Percentiles rank a stretch among this genome's conserved stretches.
These are phyloP conservation scores for Bacidia gigantensis DNA, from an alignment of 495 filamentous ascomycete species.

Conservation along the genomic window DNA sequence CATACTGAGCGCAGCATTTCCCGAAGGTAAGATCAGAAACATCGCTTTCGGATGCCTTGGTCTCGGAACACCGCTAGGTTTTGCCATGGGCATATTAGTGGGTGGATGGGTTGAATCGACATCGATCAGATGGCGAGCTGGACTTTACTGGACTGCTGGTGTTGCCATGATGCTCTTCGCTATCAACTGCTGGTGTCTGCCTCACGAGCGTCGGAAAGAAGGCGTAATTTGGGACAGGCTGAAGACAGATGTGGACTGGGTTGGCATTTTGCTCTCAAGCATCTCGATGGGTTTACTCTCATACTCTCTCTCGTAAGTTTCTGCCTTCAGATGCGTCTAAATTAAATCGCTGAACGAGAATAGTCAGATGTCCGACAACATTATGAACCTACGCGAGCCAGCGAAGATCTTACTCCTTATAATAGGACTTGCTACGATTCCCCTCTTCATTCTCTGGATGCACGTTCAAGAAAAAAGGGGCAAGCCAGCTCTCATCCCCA, in stretches of 20 bases:
- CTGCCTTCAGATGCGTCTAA: conserved; percentile 12
- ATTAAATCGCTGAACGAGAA: background rate
- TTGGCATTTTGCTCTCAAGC: conserved; percentile 30
- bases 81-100: conserved; percentile 39
- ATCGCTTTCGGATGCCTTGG: conserved; percentile 38
- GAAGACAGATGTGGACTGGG: conserved; percentile 34
- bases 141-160: conserved; percentile 33
- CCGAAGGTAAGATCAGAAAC: conserved; percentile 32
- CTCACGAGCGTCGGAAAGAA: conserved; percentile 8
- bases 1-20: conserved; percentile 31
- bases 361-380: conserved; percentile 22
- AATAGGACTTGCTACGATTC: background rate
- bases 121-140: conserved; percentile 32
- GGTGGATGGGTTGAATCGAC: conserved; percentile 34
- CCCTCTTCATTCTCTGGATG: conserved; percentile 35
- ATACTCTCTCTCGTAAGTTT: conserved; percentile 30
- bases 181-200: conserved; percentile 27
- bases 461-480: conserved; percentile 26
- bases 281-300: conserved; percentile 32
- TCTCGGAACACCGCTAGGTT: conserved; percentile 37
- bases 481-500: conserved; percentile 39
- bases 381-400: conserved; percentile 7
- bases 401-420: background rate
- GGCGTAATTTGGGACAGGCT: conserved; percentile 12
- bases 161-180: conserved; percentile 22